Percentiles rank a stretch among this genome's conserved stretches.
Evolutionary conservation across 2,329 filamentous ascomycete species (phyloP).

Genomic region (Exutisphaerella laricina): DNA sequence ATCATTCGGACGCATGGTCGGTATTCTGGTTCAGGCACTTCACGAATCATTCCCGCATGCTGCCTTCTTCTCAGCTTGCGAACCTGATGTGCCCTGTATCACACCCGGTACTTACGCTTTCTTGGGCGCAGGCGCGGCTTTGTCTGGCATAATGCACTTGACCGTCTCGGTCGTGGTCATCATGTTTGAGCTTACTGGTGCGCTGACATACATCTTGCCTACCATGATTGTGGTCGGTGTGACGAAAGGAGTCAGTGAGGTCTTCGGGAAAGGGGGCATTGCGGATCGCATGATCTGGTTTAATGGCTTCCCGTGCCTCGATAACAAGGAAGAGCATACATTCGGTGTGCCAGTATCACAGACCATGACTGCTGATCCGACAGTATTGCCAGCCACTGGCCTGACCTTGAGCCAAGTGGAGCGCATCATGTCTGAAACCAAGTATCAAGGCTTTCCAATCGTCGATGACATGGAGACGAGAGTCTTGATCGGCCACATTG

Average conservation of each 20-base stretch:
- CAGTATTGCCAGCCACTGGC: conserved; percentile 67
- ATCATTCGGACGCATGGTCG: conserved; percentile 87
- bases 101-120: conserved; percentile 97
- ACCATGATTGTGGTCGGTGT: conserved; percentile 99
- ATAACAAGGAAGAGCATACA: conserved; percentile 95
- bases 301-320: conserved; percentile 92
- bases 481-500: conserved; percentile 82
- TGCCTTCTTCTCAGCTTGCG: conserved; percentile 80
- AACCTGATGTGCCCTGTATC: conserved; percentile 89
- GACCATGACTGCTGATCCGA: conserved; percentile 69
- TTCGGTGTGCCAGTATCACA: conserved; percentile 91
- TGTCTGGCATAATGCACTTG: conserved; percentile 97
- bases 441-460: conserved; percentile 89
- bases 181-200: conserved; percentile 99
- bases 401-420: conserved; percentile 73
- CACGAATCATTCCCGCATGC: conserved; percentile 78
- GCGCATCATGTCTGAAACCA: conserved; percentile 66
- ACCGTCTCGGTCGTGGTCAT: conserved; percentile 96
- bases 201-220: conserved; percentile 90
- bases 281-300: conserved; percentile 99
- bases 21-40: conserved; percentile 84
- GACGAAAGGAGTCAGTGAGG: conserved; percentile 85
- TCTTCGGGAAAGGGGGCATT: conserved; percentile 93
- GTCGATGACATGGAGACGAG: conserved; percentile 68
- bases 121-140: conserved; percentile 80